These are phyloP conservation scores for Plantago major DNA, from an alignment of 257 asterid genomes.

Conservation along the genomic window DNA sequence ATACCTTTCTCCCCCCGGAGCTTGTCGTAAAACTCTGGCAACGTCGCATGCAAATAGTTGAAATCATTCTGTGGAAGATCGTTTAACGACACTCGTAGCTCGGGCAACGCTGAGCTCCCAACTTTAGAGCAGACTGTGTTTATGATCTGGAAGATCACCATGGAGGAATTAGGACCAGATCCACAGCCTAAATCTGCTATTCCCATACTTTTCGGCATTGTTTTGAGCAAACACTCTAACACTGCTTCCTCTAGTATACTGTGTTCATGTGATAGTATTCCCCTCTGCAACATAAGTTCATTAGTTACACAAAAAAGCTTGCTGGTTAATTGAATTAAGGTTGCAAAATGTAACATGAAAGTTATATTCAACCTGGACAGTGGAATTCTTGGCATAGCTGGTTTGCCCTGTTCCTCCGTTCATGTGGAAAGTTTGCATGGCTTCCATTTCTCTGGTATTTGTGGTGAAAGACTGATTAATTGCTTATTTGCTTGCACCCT, in stretches of 20 bases:
- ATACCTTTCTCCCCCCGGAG: constrained; percentile 26
- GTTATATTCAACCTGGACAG: constrained; percentile 33
- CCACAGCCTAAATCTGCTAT: constrained; percentile 78
- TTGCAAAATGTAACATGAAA: not conserved
- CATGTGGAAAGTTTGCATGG: constrained; percentile 51
- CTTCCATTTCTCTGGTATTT: constrained; percentile 23
- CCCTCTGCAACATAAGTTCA: constrained; percentile 33
- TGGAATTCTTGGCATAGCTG: constrained; percentile 55
- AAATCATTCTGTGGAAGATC: constrained; percentile 78
- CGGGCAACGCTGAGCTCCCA: constrained; percentile 33
- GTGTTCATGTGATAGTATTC: constrained; percentile 38
- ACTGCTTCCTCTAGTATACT: constrained; percentile 39
- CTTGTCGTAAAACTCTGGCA: constrained; percentile 44
- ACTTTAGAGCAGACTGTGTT: constrained; percentile 10
- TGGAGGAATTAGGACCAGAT: constrained; percentile 55
- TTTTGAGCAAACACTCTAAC: constrained; percentile 17
- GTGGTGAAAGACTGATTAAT: no score
- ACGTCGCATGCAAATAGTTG: constrained; percentile 37
- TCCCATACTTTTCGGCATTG: constrained; percentile 38
- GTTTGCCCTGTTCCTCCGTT: constrained; percentile 54
- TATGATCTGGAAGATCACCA: constrained; percentile 31
- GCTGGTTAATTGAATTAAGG: not conserved
- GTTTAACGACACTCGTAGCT: constrained; percentile 48
- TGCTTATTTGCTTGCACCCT: no score
- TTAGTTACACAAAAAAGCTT: not conserved